Evolutionary conservation across 2,329 filamentous ascomycete genomes (phyloP).

Genomic region (Microsporum canis): DNA sequence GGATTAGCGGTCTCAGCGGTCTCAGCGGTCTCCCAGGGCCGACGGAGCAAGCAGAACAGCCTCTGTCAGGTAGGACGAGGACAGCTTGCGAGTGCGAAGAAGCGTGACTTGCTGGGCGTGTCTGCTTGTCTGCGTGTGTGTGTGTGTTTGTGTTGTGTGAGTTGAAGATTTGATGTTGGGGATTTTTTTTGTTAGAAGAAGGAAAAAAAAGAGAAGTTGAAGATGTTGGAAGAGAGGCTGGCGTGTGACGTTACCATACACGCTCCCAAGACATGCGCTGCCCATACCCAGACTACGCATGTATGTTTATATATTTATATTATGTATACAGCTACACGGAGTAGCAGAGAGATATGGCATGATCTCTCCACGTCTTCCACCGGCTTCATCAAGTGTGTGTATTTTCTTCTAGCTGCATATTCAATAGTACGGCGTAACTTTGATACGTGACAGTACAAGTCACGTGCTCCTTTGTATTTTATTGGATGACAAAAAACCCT

Average conservation of each 20-base stretch:
- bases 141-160: neutral
- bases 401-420: too few species aligned
- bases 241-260: neutral
- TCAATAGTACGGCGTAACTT: neutral
- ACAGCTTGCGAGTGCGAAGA: neutral
- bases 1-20: neutral
- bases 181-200: neutral
- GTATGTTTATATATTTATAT: too few species aligned
- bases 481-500: neutral
- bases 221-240: neutral
- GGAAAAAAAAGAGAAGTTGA: conserved; percentile 6
- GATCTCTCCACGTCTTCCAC: too few species aligned
- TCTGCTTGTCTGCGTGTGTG: neutral
- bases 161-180: neutral
- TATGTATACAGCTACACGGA: neutral
- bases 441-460: neutral
- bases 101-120: neutral
- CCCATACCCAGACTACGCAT: neutral
- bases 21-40: neutral
- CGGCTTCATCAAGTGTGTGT: too few species aligned
- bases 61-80: neutral
- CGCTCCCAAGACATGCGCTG: neutral
- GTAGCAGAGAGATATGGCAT: neutral
- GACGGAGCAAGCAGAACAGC: conserved; percentile 1
- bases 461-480: neutral